These are phyloP conservation scores for Zasmidium cellare DNA, from an alignment of 2,329 filamentous ascomycete genomes.

Conservation along the genomic window DNA sequence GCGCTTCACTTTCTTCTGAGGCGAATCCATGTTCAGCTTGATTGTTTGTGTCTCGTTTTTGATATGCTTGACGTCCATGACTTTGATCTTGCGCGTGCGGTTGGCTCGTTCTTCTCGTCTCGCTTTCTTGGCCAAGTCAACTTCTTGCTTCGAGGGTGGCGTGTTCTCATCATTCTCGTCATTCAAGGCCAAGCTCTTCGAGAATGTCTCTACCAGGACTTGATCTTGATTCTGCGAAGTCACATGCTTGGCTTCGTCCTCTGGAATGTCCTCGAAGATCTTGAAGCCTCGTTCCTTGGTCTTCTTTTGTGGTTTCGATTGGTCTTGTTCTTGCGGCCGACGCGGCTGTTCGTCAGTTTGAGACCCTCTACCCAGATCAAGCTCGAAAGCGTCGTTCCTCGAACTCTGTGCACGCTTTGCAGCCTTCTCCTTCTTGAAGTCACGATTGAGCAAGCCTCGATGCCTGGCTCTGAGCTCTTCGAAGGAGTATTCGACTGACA, in stretches of 20 bases:
- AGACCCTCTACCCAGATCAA: conserved; percentile 19
- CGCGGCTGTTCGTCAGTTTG: conserved; percentile 1
- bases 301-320: conserved; percentile 16
- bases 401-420: conserved; percentile 11
- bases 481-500: conserved; percentile 75
- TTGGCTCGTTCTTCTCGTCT: conserved; percentile 51
- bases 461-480: conserved; percentile 83
- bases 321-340: background rate
- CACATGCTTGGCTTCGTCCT: conserved; percentile 2
- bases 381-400: conserved; percentile 20
- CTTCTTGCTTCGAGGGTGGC: conserved; percentile 36
- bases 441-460: conserved; percentile 64
- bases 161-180: conserved; percentile 52
- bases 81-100: conserved; percentile 63
- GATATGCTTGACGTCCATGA: conserved; percentile 72
- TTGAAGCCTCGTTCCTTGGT: conserved; percentile 34
- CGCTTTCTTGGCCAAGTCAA: conserved; percentile 49
- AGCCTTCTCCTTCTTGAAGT: conserved; percentile 47
- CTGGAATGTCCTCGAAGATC: conserved; percentile 34
- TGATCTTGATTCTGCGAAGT: conserved; percentile 16
- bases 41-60: conserved; percentile 87
- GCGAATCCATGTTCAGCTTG: conserved; percentile 90
- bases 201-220: conserved; percentile 27
- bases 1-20: conserved; percentile 81
- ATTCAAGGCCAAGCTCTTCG: conserved; percentile 35